Percentiles rank a stretch among this genome's conserved stretches.
These are phyloP conservation scores for Dispira simplex DNA, from an alignment of 192 early-diverging fungal genomes.

Conservation along the genomic window DNA sequence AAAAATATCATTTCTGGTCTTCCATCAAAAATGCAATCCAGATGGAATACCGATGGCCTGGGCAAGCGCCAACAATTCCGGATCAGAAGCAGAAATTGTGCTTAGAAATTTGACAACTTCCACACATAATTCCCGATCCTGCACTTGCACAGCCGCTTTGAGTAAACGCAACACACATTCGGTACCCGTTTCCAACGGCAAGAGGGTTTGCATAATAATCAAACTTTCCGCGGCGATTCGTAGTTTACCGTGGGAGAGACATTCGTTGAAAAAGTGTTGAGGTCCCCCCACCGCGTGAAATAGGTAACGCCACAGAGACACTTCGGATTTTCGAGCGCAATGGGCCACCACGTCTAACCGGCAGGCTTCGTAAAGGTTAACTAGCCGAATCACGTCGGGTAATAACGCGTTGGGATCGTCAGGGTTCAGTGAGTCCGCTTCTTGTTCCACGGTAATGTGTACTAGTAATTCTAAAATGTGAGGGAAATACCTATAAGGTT, in stretches of 20 bases:
- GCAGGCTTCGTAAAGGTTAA: slow-evolving; percentile 58
- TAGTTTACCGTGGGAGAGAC: slow-evolving; percentile 46
- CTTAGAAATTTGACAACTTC: slow-evolving; percentile 24
- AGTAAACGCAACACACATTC: slow-evolving; percentile 19
- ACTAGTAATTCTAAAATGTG: slow-evolving; percentile 88
- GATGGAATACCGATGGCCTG: background rate
- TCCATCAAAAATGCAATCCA: too few relatives aligned
- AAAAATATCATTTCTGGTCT: too few relatives aligned
- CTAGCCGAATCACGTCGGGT: slow-evolving; percentile 50
- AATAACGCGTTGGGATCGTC: slow-evolving; percentile 33
- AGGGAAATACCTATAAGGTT: slow-evolving; percentile 68
- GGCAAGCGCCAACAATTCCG: background rate
- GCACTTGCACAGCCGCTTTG: slow-evolving; percentile 6
- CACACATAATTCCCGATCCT: slow-evolving; percentile 14
- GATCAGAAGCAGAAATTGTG: slow-evolving; percentile 19
- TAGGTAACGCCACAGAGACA: slow-evolving; percentile 75
- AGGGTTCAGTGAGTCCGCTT: slow-evolving; percentile 27
- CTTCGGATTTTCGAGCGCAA: slow-evolving; percentile 95
- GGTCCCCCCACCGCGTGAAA: slow-evolving; percentile 78
- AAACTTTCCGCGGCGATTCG: slow-evolving; percentile 85
- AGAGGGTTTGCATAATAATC: slow-evolving; percentile 83
- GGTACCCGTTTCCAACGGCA: slow-evolving; percentile 30
- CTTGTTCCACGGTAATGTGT: slow-evolving; percentile 75
- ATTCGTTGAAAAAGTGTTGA: slow-evolving; percentile 66
- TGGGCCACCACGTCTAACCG: slow-evolving; percentile 80